Base-by-base conservation (phyloP, 371 early-diverging fungal genomes). In the Mucor mucedo region DNA sequence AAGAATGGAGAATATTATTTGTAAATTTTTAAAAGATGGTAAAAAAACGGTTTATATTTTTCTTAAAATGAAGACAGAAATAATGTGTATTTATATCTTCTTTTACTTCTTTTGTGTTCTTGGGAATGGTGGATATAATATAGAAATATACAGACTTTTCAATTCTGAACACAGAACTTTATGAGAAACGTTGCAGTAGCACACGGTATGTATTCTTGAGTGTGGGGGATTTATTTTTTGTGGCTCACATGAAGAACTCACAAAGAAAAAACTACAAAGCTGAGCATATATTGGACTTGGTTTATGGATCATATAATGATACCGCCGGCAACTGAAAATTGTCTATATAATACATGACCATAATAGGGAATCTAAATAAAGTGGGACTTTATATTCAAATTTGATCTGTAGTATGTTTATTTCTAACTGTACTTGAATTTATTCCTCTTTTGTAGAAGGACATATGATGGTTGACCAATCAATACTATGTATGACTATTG, bases 1-100 rank as follows among this genome's bases (percentile, higher is more conserved):
- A 50, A 56, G 63, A 53, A 45, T 44, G 53, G 54, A 61, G 54
- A 61, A n/a, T 44, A 44, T 44, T 44, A 44, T 10, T 44, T 44
- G n/a, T 44, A 44, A n/a, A n/a, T 44, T 13, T n/a, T 13, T 44
- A 44, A 13, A 44, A 13, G 13, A 44, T 44, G 13, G n/a, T 14
- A 16, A n/a, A 44, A 44, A 44, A 44, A 5, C n/a, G 16, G 13
- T n/a, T 13, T 13, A 44, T 44, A n/a, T 5, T 14, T 13, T 44
- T 44, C 16, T 44, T 13, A 44, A 1, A 13, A 16, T n/a, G 3
- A 44, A 44, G 16, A 44, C 13, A 44, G n/a, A 13, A 44, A 44
- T 14, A 44, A 44, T 44, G 44, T 44, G 44, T 44, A 44, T 44
- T 13, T 44, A 44, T 13, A 14, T 4, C 16, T 44, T 5, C 16